Percentiles rank a stretch among this genome's conserved stretches.
These are phyloP conservation scores for Prosopis cineraria DNA, from an alignment of 306 rosid genomes.

Conservation along the genomic window DNA sequence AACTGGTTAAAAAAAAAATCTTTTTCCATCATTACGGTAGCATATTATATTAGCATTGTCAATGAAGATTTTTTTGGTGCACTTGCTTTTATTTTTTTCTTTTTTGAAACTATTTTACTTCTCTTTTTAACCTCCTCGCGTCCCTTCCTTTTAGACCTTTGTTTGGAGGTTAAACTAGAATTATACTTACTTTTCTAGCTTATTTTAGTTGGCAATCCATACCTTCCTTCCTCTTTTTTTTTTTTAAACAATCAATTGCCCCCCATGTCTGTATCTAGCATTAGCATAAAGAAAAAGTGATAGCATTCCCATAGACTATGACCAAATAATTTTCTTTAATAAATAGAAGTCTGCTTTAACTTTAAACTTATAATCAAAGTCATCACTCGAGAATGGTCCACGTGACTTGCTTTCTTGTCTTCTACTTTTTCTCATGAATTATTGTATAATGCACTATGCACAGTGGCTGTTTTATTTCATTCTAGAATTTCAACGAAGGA, in stretches of 20 bases:
- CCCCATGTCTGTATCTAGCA: not conserved
- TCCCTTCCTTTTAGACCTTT: too few species aligned
- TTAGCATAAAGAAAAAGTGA: not conserved
- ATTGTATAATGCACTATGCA: conserved; percentile 8
- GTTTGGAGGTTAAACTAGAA: too few species aligned
- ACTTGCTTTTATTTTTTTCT: too few species aligned
- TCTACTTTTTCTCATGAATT: conserved; percentile 21
- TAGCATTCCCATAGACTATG: not conserved
- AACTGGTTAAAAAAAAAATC: too few species aligned
- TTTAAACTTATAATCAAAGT: conserved; percentile 27
- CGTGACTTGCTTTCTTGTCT: conserved; percentile 16
- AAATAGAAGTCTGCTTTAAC: not conserved
- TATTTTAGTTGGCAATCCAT: too few species aligned
- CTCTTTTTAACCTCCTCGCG: too few species aligned
- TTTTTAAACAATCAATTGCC: not conserved
- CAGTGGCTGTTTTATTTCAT: conserved; percentile 9
- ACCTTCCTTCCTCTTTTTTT: too few species aligned
- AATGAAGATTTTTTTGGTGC: too few species aligned
- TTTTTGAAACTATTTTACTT: too few species aligned
- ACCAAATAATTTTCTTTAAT: not conserved
- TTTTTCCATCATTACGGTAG: too few species aligned
- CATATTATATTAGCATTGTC: too few species aligned
- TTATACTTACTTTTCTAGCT: too few species aligned
- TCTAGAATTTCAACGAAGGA: not conserved
- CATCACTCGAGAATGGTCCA: conserved; percentile 28